These are phyloP conservation scores for Trichoderma atrobrunneum DNA, from an alignment of 2,329 filamentous ascomycete genomes.

Conservation along the genomic window DNA sequence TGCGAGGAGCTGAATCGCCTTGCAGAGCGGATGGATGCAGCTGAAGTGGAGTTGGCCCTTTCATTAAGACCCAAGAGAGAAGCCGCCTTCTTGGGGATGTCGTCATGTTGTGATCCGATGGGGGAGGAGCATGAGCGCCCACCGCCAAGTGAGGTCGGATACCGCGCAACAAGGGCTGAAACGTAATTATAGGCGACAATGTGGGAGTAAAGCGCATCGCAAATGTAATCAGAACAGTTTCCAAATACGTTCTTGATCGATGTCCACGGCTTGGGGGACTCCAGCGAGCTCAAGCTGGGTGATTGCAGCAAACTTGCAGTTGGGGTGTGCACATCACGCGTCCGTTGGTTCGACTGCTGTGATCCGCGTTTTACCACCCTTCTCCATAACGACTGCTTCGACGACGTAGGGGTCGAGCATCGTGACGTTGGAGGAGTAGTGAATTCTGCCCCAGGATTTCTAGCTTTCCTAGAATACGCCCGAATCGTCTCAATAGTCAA, in stretches of 20 bases:
- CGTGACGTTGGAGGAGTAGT: conserved; percentile 25
- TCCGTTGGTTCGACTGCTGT: background rate
- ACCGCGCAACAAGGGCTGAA: conserved; percentile 31
- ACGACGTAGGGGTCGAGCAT: conserved; percentile 12
- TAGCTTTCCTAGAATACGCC: conserved; percentile 52
- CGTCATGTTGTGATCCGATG: conserved; percentile 30
- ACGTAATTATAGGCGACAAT: conserved; percentile 60
- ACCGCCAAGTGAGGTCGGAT: conserved; percentile 21
- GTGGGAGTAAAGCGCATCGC: conserved; percentile 59
- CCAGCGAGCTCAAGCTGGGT: conserved; percentile 21
- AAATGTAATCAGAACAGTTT: conserved; percentile 51
- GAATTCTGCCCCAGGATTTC: conserved; percentile 37
- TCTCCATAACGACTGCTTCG: conserved; percentile 36
- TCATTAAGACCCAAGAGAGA: conserved; percentile 47
- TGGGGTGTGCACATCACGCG: conserved; percentile 2
- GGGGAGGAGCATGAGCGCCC: conserved; percentile 20
- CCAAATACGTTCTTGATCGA: conserved; percentile 53
- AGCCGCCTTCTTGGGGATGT: conserved; percentile 53
- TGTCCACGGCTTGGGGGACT: conserved; percentile 39
- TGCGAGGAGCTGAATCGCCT: conserved; percentile 30
- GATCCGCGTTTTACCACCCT: conserved; percentile 31
- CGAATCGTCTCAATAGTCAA: conserved; percentile 58
- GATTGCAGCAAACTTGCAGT: conserved; percentile 19
- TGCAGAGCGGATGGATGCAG: conserved; percentile 25
- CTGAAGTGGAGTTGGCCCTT: conserved; percentile 23